Evolutionary conservation across 148 eudicot genomes (phyloP).

Genomic region (Dianthus caryophyllus): DNA sequence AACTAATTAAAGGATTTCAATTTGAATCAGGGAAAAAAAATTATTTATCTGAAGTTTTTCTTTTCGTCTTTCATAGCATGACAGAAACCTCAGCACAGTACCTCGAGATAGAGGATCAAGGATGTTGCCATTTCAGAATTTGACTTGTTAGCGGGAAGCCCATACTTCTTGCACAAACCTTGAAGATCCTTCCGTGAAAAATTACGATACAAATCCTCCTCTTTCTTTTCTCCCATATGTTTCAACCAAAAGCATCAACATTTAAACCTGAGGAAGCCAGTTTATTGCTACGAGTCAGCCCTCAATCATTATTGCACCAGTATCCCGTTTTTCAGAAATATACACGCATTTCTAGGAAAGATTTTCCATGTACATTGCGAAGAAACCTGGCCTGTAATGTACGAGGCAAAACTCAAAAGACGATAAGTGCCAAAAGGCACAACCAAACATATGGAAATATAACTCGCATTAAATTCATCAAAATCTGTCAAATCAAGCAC

Average conservation of each 20-base stretch:
- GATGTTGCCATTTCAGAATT: constrained; percentile 48
- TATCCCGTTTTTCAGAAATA: background rate
- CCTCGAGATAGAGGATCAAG: constrained; percentile 42
- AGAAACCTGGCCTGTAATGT: background rate
- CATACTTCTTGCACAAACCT: constrained; percentile 49
- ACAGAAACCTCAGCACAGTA: constrained; percentile 18
- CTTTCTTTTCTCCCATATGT: constrained; percentile 38
- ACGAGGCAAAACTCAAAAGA: background rate
- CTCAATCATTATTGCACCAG: background rate
- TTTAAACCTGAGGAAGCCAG: constrained; percentile 21
- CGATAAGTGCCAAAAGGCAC: background rate
- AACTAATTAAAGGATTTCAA: background rate
- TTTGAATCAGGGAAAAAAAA: background rate
- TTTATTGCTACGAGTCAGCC: background rate
- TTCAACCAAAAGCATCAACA: constrained; percentile 29
- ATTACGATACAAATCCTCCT: constrained; percentile 35
- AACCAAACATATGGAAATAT: background rate
- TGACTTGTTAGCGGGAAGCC: constrained; percentile 45
- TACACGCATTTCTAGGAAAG: background rate
- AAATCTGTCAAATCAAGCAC: background rate
- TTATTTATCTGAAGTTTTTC: background rate
- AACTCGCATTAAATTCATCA: background rate
- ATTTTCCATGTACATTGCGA: background rate
- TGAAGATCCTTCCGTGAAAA: constrained; percentile 48
- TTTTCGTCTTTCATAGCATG: background rate